Evolutionary conservation across 805 yeast species (phyloP), one percentile per base, ranked within the genome.

Genomic region (Cyberlindnera saturnus): DNA sequence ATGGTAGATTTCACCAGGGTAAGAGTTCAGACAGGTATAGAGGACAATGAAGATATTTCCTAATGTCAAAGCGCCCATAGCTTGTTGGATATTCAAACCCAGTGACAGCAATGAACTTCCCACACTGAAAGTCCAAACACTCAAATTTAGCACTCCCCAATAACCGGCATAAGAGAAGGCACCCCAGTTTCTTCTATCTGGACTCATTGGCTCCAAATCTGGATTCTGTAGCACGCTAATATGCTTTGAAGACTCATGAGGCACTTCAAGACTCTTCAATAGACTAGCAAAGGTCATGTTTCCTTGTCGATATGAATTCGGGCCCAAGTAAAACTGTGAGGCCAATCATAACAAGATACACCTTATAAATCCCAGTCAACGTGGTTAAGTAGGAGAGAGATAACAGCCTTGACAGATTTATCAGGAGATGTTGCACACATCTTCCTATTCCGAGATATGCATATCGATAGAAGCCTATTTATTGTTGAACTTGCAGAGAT

Each of bases 1-100:
- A 48, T 69, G 74, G 44, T 63, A 70, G 13, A 63, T 52, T 23
- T 62, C 58, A 35, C 75, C 75, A 3, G 68, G 69, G 14, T 59
- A 59, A 11, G 73, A 64, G 49, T 67, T 68, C 28, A 61, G 50
- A 18, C 62, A 52, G 6, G 73, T 63, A 39, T 61, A 62, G 2
- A 59, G 32, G 23, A 65, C 61, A 36, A 69, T 66, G 36, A 71
- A 46, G 10, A 65, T 40, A 45, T 69, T 68, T 2, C 68, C 73
- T 15, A 71, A 32, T 2, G 67, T 60, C 16, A 69, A 50, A 13
- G 65, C 63, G 19, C 72, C 74, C 69, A 71, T 67, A 0, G 71
- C 54, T 39, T 69, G 64, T 17, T 63, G 63, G 17, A 68, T 65
- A 38, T 61, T 60, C 18, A 68, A 52, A 3, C 75, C 74, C 7